Evolutionary conservation across 2,329 filamentous ascomycete genomes (phyloP), one percentile per base, ranked within the genome.

Genomic region (Colletotrichum cereale): DNA sequence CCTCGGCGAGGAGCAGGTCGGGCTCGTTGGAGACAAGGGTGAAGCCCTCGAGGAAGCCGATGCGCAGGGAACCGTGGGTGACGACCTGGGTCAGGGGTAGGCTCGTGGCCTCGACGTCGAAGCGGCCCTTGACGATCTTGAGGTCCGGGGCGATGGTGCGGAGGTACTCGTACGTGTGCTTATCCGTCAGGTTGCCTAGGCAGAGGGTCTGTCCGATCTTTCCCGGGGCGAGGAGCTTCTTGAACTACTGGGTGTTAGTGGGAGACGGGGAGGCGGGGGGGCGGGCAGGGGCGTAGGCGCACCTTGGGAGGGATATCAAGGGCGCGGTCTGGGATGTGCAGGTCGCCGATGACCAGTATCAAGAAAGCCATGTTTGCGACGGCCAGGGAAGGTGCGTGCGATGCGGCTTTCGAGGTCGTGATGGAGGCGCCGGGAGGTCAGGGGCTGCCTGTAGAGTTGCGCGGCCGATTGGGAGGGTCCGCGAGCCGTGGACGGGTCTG

Each of bases 221-320:
- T 76, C 93, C 93, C 16, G 93, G 93, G 1, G 92, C 91, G 76
- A 95, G 91, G 77, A 95, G 92, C 81, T 95, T 95, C 81, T 93
- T 94, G 86, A 95, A 95, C 93, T 95, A 81, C 65, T 24, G 56
- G 52, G 48, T 53, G 58, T 63, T 71, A 53, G 67, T 73, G 63
- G 56, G 69, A 31, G 26, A 16, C 34, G 48, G 24, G 11, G 36
- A 70, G 53, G 26, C 63, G 66, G 62, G 60, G 42, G 53, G 66
- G 56, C 42, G 48, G 64, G 26, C 29, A 47, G 42, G 50, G 64
- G 56, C 66, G 44, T 42, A 48, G 6, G 26, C 75, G 75, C 86
- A 95, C 94, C 91, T 97, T 97, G 82, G 92, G 88, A 71, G 95
- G 95, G 78, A 97, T 95, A 82, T 97, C 95, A 75, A 96, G 91